These are phyloP conservation scores for Neoascochyta sp. DNA, from an alignment of 2,329 filamentous ascomycete species.

Conservation along the genomic window DNA sequence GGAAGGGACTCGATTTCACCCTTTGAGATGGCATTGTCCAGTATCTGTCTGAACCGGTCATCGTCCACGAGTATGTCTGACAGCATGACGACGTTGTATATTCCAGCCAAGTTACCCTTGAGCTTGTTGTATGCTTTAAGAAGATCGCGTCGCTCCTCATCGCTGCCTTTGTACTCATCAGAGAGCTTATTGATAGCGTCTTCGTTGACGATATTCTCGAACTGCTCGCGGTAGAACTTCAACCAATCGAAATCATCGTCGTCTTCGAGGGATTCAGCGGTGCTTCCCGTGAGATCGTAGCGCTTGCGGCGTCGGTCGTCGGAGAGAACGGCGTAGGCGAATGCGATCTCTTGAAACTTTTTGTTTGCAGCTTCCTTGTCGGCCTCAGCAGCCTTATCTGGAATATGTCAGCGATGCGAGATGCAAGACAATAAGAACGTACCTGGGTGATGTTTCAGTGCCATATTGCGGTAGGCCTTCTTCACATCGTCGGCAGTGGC, in stretches of 20 bases:
- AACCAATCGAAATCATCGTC: slow-evolving; percentile 83
- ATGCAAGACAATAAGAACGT: slow-evolving; percentile 22
- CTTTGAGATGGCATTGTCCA: slow-evolving; percentile 72
- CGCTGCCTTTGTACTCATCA: slow-evolving; percentile 74
- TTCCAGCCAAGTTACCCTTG: slow-evolving; percentile 69
- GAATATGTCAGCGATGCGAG: slow-evolving; percentile 7
- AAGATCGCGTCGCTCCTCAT: slow-evolving; percentile 77
- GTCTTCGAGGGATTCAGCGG: slow-evolving; percentile 70
- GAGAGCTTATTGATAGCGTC: slow-evolving; percentile 74
- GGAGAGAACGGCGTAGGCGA: slow-evolving; percentile 90
- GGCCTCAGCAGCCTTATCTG: slow-evolving; percentile 71
- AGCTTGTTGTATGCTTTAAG: slow-evolving; percentile 69
- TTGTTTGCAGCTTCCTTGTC: slow-evolving; percentile 70
- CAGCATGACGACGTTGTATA: slow-evolving; percentile 84
- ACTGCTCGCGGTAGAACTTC: slow-evolving; percentile 84
- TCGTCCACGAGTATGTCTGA: slow-evolving; percentile 82
- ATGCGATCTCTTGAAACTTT: slow-evolving; percentile 85
- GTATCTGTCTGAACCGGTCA: slow-evolving; percentile 73
- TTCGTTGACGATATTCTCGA: slow-evolving; percentile 68
- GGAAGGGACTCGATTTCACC: slow-evolving; percentile 64
- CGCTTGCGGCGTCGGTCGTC: slow-evolving; percentile 74
- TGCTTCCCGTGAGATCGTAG: slow-evolving; percentile 88
- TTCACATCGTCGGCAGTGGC: slow-evolving; percentile 80
- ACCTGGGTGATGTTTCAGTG: slow-evolving; percentile 76
- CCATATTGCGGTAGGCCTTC: slow-evolving; percentile 84